Conservation (phyloP, 306 rosid species). For the Prunus mongolica region DNA sequence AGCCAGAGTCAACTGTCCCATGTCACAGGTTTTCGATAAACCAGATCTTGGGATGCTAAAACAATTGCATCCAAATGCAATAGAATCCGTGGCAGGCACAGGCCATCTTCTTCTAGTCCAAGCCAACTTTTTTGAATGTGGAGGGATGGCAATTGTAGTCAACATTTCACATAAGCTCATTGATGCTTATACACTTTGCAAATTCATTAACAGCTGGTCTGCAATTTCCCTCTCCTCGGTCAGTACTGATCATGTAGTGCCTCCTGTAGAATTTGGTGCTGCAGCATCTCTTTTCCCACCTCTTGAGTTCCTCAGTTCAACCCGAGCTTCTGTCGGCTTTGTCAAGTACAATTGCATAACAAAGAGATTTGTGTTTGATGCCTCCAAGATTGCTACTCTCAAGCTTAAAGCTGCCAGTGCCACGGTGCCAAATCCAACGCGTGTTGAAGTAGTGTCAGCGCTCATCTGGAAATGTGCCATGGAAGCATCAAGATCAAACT, state of each 20-base stretch:
- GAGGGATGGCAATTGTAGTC: slow-evolving; percentile 35
- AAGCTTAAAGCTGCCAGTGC: background rate
- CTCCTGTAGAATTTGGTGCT: background rate
- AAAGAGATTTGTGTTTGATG: background rate
- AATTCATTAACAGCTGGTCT: slow-evolving; percentile 23
- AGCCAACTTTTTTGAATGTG: background rate
- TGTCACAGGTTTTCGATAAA: background rate
- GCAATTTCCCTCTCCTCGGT: background rate
- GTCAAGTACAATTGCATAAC: background rate
- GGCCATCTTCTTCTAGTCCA: background rate
- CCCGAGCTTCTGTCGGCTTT: background rate
- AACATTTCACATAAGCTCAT: slow-evolving; percentile 33
- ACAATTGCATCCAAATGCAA: background rate
- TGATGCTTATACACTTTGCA: slow-evolving; percentile 29
- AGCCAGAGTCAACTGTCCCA: background rate
- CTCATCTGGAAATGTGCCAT: background rate
- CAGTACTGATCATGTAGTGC: too few relatives aligned
- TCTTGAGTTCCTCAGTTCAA: background rate
- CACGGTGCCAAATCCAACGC: background rate
- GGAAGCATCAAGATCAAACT: slow-evolving; percentile 15
- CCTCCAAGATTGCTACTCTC: background rate
- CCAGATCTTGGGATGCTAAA: background rate
- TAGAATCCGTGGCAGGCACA: background rate
- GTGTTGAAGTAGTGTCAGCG: background rate
- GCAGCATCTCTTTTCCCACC: background rate